A percentile compares a stretch with the other conserved stretches of the same genome.
phyloP scores from a whole-genome alignment of 257 asterid genomes.

The Ajuga chamaepitys region DNA sequence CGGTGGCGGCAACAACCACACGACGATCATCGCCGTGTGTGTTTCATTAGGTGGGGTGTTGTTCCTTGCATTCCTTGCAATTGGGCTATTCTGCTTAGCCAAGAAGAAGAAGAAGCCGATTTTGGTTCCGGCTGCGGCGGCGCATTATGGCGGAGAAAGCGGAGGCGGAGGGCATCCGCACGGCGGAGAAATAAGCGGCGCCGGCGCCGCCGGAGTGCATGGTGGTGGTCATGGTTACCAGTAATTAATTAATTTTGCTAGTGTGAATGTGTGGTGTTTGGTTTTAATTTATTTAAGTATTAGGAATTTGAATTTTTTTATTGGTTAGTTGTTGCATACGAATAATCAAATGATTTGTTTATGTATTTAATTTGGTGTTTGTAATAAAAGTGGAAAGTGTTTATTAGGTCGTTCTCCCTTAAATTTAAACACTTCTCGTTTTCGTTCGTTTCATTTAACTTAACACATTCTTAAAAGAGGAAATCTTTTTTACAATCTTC shows the following conservation, averaged over 20 bases:
- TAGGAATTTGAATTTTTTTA: not conserved
- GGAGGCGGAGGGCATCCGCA: slow-evolving; percentile 15
- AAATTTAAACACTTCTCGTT: too few relatives aligned
- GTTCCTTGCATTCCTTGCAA: slow-evolving; percentile 64
- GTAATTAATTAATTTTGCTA: not conserved
- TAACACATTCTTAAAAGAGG: too few relatives aligned
- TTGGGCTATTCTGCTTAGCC: slow-evolving; percentile 54
- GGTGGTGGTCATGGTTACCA: slow-evolving; percentile 13
- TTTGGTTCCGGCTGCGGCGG: slow-evolving; percentile 38
- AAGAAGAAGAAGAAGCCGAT: slow-evolving; percentile 64
- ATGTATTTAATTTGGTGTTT: not conserved
- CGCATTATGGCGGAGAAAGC: slow-evolving; percentile 14
- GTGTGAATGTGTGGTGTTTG: not conserved
- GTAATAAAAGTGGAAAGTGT: not conserved
- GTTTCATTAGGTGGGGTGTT: slow-evolving; percentile 55
- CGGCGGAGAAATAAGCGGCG: slow-evolving; percentile 6
- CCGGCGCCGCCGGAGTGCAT: slow-evolving; percentile 8
- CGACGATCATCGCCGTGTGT: slow-evolving; percentile 51
- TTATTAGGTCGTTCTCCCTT: too few relatives aligned
- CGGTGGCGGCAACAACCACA: slow-evolving; percentile 37
- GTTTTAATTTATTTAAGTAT: not conserved
- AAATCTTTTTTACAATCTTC: too few relatives aligned
- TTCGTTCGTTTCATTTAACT: too few relatives aligned
- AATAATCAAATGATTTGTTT: slow-evolving; percentile 8
- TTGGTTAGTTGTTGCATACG: not conserved